Evolutionary conservation across 306 rosid species (phyloP), one percentile per base, ranked within the genome.

Genomic region (Quercus berberidifolia): DNA sequence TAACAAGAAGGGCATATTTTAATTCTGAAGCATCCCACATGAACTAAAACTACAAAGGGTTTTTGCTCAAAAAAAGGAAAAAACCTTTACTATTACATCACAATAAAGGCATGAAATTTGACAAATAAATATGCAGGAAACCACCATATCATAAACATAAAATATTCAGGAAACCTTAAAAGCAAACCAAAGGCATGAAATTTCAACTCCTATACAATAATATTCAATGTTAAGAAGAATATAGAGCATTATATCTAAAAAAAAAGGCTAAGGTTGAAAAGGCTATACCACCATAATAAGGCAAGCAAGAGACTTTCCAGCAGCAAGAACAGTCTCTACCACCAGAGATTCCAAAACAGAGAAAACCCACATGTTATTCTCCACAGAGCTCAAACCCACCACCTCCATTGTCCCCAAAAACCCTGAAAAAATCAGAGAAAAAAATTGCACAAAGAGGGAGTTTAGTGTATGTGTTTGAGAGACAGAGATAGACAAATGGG

Each of bases 301-400:
- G 80, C 62, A 85, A 75, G 87, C 83, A 74, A 91, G 85, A 55
- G 91, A 87, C 71, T 87, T 89, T 5, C 68, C 82, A 63, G 90
- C 81, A 43, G 87, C 28, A 38, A 89, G 67, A 75, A 86, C 11
- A 72, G 89, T 72, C 77, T 89, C 79, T 70, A 82, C 79, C 74
- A 76, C 60, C 86, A 87, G 10, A 71, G 89, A 82, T 70, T 89
- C 91, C 41, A 84, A 17, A 25, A 86, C 9, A 33, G 93, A 83
- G 80, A 65, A 71, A 4, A 77, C 6, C 83, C 35, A 62, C n/a
- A 81, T 12, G n/a, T 81, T 69, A 17, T 10, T 59, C 26, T 87
- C 85, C 78, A 51, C 56, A 38, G 73, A 76, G 75, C 78, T 56
- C 73, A 83, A 58, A 38, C 52, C 28, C 72, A 55, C 80, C 76